Base-by-base conservation (phyloP, 805 yeast species). In the Lipomyces chichibuensis region DNA sequence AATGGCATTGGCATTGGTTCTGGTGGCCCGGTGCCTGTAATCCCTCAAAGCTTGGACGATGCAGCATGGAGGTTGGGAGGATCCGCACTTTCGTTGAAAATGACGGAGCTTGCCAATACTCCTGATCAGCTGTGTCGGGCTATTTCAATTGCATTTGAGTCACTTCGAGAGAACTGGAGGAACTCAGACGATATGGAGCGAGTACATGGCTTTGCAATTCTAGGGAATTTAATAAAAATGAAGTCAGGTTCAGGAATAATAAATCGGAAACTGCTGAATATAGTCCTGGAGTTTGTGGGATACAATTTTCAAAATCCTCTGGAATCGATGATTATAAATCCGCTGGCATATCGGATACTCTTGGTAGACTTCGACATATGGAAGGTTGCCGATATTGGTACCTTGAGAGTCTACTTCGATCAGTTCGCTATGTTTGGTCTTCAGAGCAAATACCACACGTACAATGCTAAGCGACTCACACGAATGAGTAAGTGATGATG, bases 291-390 rank as follows among this genome's bases (percentile, higher is more conserved):
- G 3, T 84, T 81, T 74, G 81, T 84, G 56, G 96, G 95, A 0
- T 87, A 85, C 75, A 81, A 86, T 69, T 80, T 79, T 46, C 65
- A 73, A 1, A 78, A 84, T 46, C 86, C 89, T 0, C 77, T 79
- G 43, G 85, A 86, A 7, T 87, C 94, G 0, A 75, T 88, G 2
- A 79, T 91, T 1, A 77, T 80, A 7, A 87, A 89, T 70, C 81
- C 84, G 0, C 66, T 77, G 1, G 89, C 88, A 0, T 92, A 88
- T 73, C 81, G 85, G 46, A 77, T 81, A 1, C 75, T 91, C 56
- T 80, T 90, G 51, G 80, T 87, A 23, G 92, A 91, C 68, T 82
- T 89, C 68, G 89, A 86, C 63, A 78, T 85, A 25, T 88, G 91
- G 85, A 80, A 80, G 64, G 77, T 70, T 1, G 74, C 75, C 0